These are phyloP conservation scores for Rhodomyrtus tomentosa DNA, from an alignment of 345 rosid species.

Conservation along the genomic window DNA sequence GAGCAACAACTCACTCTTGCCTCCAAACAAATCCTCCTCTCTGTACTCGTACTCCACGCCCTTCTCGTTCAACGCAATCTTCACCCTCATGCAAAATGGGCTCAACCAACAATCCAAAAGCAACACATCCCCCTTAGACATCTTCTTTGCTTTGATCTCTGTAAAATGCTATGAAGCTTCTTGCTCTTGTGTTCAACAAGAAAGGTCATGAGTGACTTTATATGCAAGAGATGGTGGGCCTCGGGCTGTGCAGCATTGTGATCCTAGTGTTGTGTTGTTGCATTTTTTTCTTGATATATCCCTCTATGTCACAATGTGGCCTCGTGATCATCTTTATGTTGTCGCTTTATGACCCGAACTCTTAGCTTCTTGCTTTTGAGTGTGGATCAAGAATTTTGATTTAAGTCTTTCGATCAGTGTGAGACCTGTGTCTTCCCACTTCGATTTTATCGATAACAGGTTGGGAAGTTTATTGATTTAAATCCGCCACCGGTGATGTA, in stretches of 20 bases:
- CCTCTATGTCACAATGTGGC: background rate
- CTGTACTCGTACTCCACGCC: slow-evolving; percentile 30
- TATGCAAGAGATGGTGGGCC: background rate
- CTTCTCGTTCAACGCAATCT: slow-evolving; percentile 50
- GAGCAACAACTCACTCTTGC: slow-evolving; percentile 48
- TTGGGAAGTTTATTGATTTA: background rate
- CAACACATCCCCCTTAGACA: slow-evolving; percentile 18
- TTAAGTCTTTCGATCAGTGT: background rate
- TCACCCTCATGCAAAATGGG: slow-evolving; percentile 55
- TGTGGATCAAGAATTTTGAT: background rate
- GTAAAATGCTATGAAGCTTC: background rate
- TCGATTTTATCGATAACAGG: background rate
- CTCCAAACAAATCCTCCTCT: slow-evolving; percentile 41
- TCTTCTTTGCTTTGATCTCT: background rate
- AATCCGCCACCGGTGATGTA: background rate
- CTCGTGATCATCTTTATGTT: background rate
- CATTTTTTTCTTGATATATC: background rate
- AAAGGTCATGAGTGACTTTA: background rate
- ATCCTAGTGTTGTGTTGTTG: background rate
- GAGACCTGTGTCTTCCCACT: background rate
- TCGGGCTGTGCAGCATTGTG: background rate
- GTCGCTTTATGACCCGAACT: background rate
- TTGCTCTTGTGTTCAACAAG: background rate
- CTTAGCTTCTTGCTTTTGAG: background rate
- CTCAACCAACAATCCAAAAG: slow-evolving; percentile 47